Base-by-base conservation (phyloP, 2,329 filamentous ascomycete species). In the Neoascochyta sp. region DNA sequence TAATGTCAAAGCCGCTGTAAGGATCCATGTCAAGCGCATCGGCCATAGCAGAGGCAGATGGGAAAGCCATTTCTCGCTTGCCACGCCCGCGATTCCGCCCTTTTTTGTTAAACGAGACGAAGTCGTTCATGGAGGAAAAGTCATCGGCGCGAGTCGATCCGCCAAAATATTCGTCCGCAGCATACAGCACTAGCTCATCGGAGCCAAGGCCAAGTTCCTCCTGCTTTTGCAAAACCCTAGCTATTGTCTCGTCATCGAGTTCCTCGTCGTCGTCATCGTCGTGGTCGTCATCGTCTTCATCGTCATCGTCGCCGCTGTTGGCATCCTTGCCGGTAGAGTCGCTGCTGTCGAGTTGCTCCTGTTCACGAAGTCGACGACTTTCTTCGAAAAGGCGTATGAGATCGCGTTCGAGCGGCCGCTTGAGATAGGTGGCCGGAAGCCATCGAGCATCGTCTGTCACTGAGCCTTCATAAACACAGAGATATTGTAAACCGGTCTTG, bases 1-100 rank as follows among this genome's bases (percentile, higher is more conserved):
- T 90, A 24, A 93, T 69, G 52, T 95, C 87, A 42, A 95, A 81
- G 7, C 79, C 83, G 38, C 82, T 78, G 34, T 80, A 70, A 33
- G 75, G 73, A 43, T 76, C 73, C 40, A 67, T 62, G n/a, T 79
- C 74, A 3, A 80, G 63, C 1, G 71, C 68, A 52, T 78, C 76
- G 3, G 74, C 76, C 46, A 80, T 70, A 10, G 70, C 66, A 24
- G 67, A 68, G 5, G 76, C 77, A 20, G 70, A 68, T 10, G 74
- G 72, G 47, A 78, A 80, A 9, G 29, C 37, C 9, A 29, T 36
- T 3, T 46, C 40, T 10, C 36, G 46, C n/a, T 39, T 45, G 11
- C 23, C 34, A 11, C 35, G 27, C 7, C 40, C 32, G 4, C 43
- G 39, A 16, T 48, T 43, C 13, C 22, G 38, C 6, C 41, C 47